Percentiles rank a stretch among this genome's conserved stretches.
These are phyloP conservation scores for Pythium graminicola DNA, from an alignment of 352 stramenopile genomes.

Conservation along the genomic window DNA sequence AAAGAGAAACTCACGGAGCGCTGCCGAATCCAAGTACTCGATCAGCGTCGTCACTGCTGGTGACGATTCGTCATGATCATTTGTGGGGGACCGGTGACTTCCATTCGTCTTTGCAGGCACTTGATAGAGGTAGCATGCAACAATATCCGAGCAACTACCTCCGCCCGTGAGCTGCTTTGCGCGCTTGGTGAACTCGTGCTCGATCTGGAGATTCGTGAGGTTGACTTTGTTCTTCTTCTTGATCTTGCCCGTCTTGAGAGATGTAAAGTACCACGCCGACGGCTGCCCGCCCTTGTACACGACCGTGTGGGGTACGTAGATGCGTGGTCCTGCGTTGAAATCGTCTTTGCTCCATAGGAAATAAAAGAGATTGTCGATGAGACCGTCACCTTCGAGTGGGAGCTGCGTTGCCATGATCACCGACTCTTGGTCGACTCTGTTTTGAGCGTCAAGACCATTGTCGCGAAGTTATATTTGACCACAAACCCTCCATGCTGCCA, in stretches of 20 bases:
- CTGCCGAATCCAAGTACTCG: constrained; percentile 89
- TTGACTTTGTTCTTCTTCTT: constrained; percentile 91
- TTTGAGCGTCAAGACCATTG: neutral
- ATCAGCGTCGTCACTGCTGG: constrained; percentile 50
- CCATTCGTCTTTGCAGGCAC: constrained; percentile 2
- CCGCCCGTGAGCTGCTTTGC: constrained; percentile 20
- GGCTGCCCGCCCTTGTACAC: constrained; percentile 91
- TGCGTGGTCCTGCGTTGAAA: constrained; percentile 71
- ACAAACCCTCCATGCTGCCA: neutral
- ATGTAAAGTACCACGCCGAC: constrained; percentile 94
- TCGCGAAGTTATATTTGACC: constrained; percentile 12
- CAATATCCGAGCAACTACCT: constrained; percentile 64
- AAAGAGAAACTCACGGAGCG: constrained; percentile 91
- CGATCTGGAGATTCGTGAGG: constrained; percentile 89
- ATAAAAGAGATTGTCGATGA: constrained; percentile 87
- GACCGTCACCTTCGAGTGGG: constrained; percentile 76
- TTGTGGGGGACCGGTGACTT: no score
- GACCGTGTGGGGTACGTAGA: constrained; percentile 92
- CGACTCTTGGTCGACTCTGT: neutral
- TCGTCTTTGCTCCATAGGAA: constrained; percentile 91
- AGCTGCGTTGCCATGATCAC: constrained; percentile 44
- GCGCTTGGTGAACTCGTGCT: constrained; percentile 91
- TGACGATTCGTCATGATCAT: neutral
- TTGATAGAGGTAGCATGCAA: constrained; percentile 88
- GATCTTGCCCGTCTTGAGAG: constrained; percentile 66